Evolutionary conservation across 2,329 filamentous ascomycete genomes (phyloP).

Genomic region (Claviceps pazoutovae): DNA sequence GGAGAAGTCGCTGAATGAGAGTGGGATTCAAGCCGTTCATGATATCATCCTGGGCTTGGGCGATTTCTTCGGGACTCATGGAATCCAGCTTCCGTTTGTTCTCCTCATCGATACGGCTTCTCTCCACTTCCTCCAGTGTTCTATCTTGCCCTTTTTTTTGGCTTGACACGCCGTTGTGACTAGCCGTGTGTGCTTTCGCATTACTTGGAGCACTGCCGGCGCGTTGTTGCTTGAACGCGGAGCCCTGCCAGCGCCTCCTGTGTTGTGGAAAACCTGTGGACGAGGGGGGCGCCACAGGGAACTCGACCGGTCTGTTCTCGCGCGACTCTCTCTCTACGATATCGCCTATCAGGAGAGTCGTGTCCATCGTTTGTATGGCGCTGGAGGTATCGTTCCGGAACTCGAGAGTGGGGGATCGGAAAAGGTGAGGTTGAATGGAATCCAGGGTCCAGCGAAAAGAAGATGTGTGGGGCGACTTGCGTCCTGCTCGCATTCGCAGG

Average conservation of each 20-base stretch:
- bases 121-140: constrained; percentile 41
- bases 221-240: constrained; percentile 59
- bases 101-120: constrained; percentile 63
- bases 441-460: neutral
- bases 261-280: constrained; percentile 75
- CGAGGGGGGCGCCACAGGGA: constrained; percentile 30
- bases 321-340: constrained; percentile 60
- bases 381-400: neutral
- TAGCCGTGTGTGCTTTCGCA: neutral
- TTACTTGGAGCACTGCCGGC: constrained; percentile 10
- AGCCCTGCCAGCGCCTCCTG: constrained; percentile 59
- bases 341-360: constrained; percentile 53
- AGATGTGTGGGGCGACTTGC: no score
- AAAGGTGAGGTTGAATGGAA: neutral
- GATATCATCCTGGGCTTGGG: constrained; percentile 67
- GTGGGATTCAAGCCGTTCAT: constrained; percentile 61
- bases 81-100: constrained; percentile 58
- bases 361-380: constrained; percentile 16
- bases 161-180: neutral
- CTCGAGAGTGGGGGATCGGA: neutral
- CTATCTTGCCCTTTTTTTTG: neutral
- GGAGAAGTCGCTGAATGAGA: constrained; percentile 63
- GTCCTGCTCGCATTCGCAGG: no score
- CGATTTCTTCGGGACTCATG: constrained; percentile 76
- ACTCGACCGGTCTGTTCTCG: constrained; percentile 45